Evolutionary conservation across 768 basidiomycete species (phyloP).

Genomic region (Porphyrellus cyaneotinctus): DNA sequence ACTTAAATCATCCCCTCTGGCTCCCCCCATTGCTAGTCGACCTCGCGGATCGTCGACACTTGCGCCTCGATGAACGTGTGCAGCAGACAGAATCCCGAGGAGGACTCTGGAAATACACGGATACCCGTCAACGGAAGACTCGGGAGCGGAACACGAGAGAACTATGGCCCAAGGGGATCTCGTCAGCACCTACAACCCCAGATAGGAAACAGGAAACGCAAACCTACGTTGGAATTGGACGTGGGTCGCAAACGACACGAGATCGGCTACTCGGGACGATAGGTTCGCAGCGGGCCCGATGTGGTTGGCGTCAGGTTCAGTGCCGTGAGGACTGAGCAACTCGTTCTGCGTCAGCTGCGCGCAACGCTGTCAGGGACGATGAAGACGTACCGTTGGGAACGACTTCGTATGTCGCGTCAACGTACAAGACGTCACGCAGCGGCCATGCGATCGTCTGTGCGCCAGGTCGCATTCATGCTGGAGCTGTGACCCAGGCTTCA

Average conservation of each 20-base stretch:
- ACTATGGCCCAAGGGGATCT: slow-evolving; percentile 39
- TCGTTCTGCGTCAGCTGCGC: neutral
- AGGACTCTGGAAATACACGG: slow-evolving; percentile 60
- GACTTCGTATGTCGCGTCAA: slow-evolving; percentile 91
- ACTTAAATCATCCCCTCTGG: no score
- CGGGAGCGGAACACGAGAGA: slow-evolving; percentile 44
- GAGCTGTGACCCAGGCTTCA: slow-evolving; percentile 59
- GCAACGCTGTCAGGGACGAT: neutral
- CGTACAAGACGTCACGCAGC: slow-evolving; percentile 67
- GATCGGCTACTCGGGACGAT: slow-evolving; percentile 68
- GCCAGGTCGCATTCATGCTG: slow-evolving; percentile 79
- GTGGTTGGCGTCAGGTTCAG: slow-evolving; percentile 73
- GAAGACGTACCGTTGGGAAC: slow-evolving; percentile 66
- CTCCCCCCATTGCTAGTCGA: slow-evolving; percentile 76
- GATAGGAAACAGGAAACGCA: slow-evolving; percentile 26
- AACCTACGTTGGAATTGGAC: slow-evolving; percentile 87
- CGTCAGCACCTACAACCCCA: neutral
- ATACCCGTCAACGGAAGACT: slow-evolving; percentile 36
- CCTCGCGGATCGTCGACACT: slow-evolving; percentile 56
- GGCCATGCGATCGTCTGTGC: slow-evolving; percentile 71
- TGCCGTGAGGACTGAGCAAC: slow-evolving; percentile 67
- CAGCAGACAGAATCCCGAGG: slow-evolving; percentile 67
- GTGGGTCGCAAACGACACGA: slow-evolving; percentile 87
- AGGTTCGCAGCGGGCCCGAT: slow-evolving; percentile 57
- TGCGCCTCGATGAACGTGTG: slow-evolving; percentile 69